Conservation (phyloP, 148 eudicot genomes). For the Camellia japonica region DNA sequence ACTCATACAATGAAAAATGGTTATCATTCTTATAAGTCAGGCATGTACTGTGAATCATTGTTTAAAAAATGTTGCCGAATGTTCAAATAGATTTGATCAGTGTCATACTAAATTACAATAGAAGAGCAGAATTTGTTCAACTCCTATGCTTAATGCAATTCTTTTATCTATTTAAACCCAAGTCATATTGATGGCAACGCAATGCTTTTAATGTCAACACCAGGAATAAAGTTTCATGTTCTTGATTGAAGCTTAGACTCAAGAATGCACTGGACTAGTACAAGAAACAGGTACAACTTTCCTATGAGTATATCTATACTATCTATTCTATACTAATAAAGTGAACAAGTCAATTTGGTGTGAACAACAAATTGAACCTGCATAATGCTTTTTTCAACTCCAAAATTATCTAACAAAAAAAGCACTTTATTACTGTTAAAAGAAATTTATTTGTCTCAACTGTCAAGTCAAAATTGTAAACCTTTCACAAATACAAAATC, state of each 20-base stretch:
- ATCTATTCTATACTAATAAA: no score
- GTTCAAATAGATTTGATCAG: background rate
- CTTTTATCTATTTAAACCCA: background rate
- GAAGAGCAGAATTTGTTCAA: background rate
- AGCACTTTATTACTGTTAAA: no score
- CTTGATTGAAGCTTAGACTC: background rate
- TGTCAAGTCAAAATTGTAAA: no score
- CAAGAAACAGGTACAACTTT: background rate
- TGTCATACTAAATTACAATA: background rate
- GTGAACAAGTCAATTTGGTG: no score
- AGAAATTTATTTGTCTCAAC: no score
- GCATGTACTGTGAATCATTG: background rate
- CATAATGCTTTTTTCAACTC: no score
- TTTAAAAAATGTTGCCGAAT: background rate
- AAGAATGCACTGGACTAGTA: background rate
- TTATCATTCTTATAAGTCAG: background rate
- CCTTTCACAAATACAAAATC: no score
- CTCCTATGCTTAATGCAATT: background rate
- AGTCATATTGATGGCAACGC: background rate
- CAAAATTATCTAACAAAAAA: no score
- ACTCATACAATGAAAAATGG: background rate
- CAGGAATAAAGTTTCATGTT: background rate
- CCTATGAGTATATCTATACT: no score
- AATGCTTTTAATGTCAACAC: no score
- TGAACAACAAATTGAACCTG: no score